These are phyloP conservation scores for Sporothrix curviconia DNA, from an alignment of 2,329 filamentous ascomycete species.

Conservation along the genomic window DNA sequence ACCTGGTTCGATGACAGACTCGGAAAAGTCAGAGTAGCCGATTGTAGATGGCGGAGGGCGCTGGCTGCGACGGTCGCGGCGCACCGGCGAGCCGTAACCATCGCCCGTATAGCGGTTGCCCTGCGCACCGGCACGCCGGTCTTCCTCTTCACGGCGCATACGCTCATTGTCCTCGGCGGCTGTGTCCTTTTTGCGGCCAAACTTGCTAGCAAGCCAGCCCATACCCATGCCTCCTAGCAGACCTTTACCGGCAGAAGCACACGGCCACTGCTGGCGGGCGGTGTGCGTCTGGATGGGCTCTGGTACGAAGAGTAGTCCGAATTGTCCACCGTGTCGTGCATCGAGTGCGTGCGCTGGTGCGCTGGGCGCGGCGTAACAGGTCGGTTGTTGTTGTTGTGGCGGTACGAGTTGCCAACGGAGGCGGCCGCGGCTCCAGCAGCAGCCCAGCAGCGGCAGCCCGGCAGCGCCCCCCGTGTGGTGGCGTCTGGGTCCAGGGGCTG, in stretches of 20 bases:
- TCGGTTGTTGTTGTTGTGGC: conserved; percentile 24
- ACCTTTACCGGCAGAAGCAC: conserved; percentile 46
- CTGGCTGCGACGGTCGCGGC: conserved; percentile 30
- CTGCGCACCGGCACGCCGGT: conserved; percentile 52
- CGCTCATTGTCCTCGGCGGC: conserved; percentile 39
- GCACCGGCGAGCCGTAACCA: conserved; percentile 47
- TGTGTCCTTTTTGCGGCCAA: conserved; percentile 49
- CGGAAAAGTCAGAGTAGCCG: conserved; percentile 24
- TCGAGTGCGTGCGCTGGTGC: conserved; percentile 37
- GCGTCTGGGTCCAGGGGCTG: conserved; percentile 38
- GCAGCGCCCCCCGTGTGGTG: background rate
- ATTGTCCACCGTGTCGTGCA: conserved; percentile 37
- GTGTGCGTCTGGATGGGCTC: conserved; percentile 54
- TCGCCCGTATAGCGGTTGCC: conserved; percentile 63
- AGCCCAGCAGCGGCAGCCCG: conserved; percentile 4
- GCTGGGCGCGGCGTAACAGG: conserved; percentile 44
- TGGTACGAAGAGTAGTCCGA: conserved; percentile 56
- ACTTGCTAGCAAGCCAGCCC: conserved; percentile 61
- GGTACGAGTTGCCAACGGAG: conserved; percentile 32
- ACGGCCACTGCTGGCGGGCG: conserved; percentile 31
- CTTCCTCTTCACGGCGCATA: conserved; percentile 40
- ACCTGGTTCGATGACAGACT: conserved; percentile 34
- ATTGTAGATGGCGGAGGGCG: conserved; percentile 21
- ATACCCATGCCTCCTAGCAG: conserved; percentile 56
- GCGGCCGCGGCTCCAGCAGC: conserved; percentile 33